phyloP scores from a whole-genome alignment of 257 asterid genomes.

The Lycium barbarum region DNA sequence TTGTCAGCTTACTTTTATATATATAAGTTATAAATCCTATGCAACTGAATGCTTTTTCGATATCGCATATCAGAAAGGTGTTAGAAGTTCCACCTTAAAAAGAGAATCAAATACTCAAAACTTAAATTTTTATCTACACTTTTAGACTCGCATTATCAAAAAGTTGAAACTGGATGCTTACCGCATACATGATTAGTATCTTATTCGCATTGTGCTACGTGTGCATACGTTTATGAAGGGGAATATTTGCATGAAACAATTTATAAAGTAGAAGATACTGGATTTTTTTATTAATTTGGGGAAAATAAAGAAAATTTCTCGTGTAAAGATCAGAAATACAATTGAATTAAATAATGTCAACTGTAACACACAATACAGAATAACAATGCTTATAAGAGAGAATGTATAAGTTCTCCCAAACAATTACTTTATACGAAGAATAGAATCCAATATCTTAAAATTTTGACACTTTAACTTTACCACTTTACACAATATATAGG shows the following conservation, averaged over 20 bases:
- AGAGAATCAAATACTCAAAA: background rate
- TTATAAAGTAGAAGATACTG: background rate
- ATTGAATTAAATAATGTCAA: background rate
- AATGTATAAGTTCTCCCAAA: background rate
- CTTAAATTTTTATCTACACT: background rate
- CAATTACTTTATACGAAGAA: background rate
- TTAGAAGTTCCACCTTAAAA: background rate
- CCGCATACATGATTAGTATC: background rate
- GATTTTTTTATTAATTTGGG: background rate
- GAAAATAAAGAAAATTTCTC: background rate
- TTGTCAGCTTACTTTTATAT: background rate
- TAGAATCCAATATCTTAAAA: background rate
- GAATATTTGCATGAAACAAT: background rate
- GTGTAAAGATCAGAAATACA: background rate
- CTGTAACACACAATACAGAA: background rate
- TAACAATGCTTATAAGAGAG: background rate
- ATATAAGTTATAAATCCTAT: background rate
- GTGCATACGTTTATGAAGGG: background rate
- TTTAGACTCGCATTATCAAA: too few species aligned
- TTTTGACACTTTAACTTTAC: background rate
- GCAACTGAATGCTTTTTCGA: background rate
- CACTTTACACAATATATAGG: background rate
- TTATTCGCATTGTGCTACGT: constrained; percentile 14
- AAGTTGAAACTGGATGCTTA: background rate
- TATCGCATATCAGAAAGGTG: background rate